phyloP scores from a whole-genome alignment of 495 filamentous ascomycete genomes.

The Trypethelium eluteriae region DNA sequence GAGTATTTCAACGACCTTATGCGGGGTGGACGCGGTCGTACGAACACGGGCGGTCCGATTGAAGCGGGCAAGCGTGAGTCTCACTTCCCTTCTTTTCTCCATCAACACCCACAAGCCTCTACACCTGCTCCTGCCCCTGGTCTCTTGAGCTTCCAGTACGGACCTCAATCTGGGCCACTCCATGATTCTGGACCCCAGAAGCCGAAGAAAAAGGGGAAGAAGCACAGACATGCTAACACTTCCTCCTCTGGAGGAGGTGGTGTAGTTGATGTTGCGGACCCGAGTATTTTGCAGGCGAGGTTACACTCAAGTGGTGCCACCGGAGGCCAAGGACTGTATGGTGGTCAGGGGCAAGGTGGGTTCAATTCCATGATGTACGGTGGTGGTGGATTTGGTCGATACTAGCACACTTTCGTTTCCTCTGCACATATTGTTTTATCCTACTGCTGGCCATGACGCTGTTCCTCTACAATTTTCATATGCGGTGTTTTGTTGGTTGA shows the following conservation, averaged over 20 bases:
- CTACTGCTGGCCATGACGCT: slow-evolving; percentile 16
- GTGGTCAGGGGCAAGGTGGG: slow-evolving; percentile 96
- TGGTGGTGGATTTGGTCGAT: slow-evolving; percentile 54
- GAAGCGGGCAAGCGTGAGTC: slow-evolving; percentile 94
- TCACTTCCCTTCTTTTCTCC: slow-evolving; percentile 68
- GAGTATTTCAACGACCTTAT: slow-evolving; percentile 76
- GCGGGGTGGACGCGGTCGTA: slow-evolving; percentile 45
- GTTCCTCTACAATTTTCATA: not conserved
- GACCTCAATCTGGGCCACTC: slow-evolving; percentile 70
- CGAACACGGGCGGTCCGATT: slow-evolving; percentile 53
- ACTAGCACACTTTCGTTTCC: slow-evolving; percentile 22
- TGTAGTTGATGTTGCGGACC: slow-evolving; percentile 98
- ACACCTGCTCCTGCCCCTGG: slow-evolving; percentile 81
- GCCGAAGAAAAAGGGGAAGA: slow-evolving; percentile 99
- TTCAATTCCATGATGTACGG: slow-evolving; percentile 92
- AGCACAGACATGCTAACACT: slow-evolving; percentile 99
- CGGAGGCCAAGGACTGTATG: slow-evolving; percentile 80
- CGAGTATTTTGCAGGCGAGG: slow-evolving; percentile 97
- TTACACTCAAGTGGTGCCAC: slow-evolving; percentile 78
- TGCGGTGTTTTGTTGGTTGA: slow-evolving; percentile 10
- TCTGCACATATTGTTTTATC: slow-evolving; percentile 16
- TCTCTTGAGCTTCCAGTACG: slow-evolving; percentile 80
- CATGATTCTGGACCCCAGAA: slow-evolving; percentile 79
- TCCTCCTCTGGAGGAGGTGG: slow-evolving; percentile 95
- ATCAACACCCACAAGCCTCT: slow-evolving; percentile 77